Evolutionary conservation across 495 filamentous ascomycete species (phyloP).

Genomic region (Penicillium parvum): DNA sequence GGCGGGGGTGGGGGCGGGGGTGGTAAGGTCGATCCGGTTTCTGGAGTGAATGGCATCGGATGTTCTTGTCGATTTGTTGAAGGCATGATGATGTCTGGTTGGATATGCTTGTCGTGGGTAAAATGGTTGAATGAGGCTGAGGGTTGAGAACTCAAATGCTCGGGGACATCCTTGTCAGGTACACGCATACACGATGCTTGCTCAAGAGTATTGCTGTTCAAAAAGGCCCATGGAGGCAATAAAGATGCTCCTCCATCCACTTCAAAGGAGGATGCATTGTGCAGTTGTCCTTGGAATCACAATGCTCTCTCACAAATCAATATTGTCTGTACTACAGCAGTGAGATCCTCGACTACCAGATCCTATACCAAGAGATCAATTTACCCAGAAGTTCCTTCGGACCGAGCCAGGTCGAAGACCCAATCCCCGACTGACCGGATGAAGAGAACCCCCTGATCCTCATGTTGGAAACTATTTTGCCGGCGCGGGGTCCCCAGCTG

Average conservation of each 20-base stretch:
- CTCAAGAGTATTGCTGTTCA: neutral
- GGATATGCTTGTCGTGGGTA: neutral
- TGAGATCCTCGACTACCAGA: too few species aligned
- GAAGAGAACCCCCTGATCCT: constrained; percentile 3
- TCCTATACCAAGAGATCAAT: too few species aligned
- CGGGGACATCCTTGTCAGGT: neutral
- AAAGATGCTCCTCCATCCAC: too few species aligned
- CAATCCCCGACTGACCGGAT: constrained; percentile 4
- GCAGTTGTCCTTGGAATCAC: too few species aligned
- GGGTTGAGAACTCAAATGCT: neutral
- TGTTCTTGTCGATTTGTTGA: neutral
- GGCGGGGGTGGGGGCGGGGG: constrained; percentile 12
- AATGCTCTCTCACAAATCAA: too few species aligned
- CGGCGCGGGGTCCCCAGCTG: constrained; percentile 12
- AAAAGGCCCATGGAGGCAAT: too few species aligned
- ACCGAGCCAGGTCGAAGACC: neutral
- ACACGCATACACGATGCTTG: too few species aligned
- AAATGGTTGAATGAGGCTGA: neutral
- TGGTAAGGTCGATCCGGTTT: neutral
- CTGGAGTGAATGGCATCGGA: neutral
- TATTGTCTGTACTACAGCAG: too few species aligned
- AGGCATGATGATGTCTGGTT: too few species aligned
- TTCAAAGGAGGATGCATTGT: too few species aligned
- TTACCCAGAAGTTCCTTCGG: neutral
- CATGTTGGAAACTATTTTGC: constrained; percentile 7